Conservation (phyloP, 305 asterid genomes). For the Salvia sclarea region DNA sequence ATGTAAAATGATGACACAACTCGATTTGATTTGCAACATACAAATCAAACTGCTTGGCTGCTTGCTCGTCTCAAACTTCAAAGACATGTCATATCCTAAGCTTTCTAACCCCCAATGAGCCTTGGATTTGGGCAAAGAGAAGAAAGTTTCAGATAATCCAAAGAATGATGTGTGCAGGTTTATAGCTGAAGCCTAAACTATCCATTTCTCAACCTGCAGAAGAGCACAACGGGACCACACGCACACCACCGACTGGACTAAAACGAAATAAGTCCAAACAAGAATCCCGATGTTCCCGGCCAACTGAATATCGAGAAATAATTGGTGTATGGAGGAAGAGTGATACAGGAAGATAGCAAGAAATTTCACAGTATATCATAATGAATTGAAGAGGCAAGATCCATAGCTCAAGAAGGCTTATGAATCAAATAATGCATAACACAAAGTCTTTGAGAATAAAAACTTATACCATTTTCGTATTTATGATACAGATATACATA, state of each 20-base stretch:
- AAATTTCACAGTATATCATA: too few species aligned
- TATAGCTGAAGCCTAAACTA: too few species aligned
- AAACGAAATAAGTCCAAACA: background rate
- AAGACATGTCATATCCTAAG: too few species aligned
- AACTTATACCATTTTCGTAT: background rate
- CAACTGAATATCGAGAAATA: background rate
- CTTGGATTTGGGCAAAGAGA: too few species aligned
- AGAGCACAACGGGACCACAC: background rate
- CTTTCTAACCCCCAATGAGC: too few species aligned
- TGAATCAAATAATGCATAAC: background rate
- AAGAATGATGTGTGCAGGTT: too few species aligned
- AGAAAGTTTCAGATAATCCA: too few species aligned
- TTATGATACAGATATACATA: slow-evolving; percentile 34
- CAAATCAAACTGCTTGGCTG: too few species aligned
- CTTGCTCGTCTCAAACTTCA: too few species aligned
- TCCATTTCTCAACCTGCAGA: background rate
- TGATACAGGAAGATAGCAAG: background rate
- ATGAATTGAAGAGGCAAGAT: background rate
- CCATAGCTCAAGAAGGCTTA: background rate
- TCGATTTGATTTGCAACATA: too few species aligned
- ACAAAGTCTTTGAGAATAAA: background rate
- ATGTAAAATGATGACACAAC: too few species aligned
- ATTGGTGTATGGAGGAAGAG: background rate
- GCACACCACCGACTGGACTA: background rate
- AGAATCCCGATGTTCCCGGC: background rate